A percentile compares a stretch with the other conserved stretches of the same genome.
Evolutionary conservation across 768 basidiomycete species (phyloP).

Genomic region (Serendipita vermifera): DNA sequence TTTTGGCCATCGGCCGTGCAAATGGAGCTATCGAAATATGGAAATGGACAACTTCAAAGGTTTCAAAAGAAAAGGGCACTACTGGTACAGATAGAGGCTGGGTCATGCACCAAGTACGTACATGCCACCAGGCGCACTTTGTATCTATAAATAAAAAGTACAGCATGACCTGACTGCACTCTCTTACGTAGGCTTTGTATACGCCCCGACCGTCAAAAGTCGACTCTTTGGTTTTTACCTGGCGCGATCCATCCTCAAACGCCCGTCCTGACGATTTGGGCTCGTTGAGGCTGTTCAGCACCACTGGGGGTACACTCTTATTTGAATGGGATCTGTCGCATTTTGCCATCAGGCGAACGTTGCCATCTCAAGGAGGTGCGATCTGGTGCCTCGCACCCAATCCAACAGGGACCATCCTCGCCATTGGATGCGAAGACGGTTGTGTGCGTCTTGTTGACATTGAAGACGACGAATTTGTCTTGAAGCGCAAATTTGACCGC

Average conservation of each 20-base stretch:
- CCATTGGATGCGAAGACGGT: slow-evolving; percentile 88
- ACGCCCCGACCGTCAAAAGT: slow-evolving; percentile 77
- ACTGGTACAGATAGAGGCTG: slow-evolving; percentile 67
- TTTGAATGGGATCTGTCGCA: slow-evolving; percentile 70
- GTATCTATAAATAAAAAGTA: too few relatives aligned
- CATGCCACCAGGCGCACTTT: too few relatives aligned
- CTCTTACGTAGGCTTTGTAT: slow-evolving; percentile 42
- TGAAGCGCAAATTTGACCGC: slow-evolving; percentile 63
- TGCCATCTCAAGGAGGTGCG: slow-evolving; percentile 73
- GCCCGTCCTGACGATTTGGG: slow-evolving; percentile 33
- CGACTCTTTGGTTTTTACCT: slow-evolving; percentile 59
- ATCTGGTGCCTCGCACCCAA: slow-evolving; percentile 90
- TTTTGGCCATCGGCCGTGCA: slow-evolving; percentile 68
- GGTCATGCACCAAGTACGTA: slow-evolving; percentile 60
- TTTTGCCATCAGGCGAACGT: slow-evolving; percentile 54
- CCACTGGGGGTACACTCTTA: slow-evolving; percentile 73
- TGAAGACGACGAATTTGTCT: slow-evolving; percentile 54
- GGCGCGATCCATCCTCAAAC: slow-evolving; percentile 46
- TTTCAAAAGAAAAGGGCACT: too few relatives aligned
- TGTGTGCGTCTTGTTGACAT: slow-evolving; percentile 76
- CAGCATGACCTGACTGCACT: too few relatives aligned
- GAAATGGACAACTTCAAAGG: slow-evolving; percentile 60
- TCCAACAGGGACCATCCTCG: slow-evolving; percentile 64
- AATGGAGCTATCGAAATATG: slow-evolving; percentile 82
- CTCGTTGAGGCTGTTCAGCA: slow-evolving; percentile 69